These are phyloP conservation scores for Kluyveromyces sp. DNA, from an alignment of 1,139 yeast genomes.

Conservation along the genomic window DNA sequence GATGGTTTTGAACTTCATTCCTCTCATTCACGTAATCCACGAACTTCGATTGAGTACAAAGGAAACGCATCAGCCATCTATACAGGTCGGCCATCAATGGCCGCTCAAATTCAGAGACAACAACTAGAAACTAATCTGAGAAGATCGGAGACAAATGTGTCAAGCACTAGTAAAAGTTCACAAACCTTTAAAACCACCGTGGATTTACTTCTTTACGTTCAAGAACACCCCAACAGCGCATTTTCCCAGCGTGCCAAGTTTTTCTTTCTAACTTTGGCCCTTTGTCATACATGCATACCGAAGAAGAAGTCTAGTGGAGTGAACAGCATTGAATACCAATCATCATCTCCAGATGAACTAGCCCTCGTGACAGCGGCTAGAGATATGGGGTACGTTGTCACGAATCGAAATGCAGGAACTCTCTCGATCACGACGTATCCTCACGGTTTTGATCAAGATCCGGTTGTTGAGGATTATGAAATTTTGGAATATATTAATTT, in stretches of 20 bases:
- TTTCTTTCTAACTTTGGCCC: constrained; percentile 72
- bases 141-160: constrained; percentile 18
- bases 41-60: constrained; percentile 36
- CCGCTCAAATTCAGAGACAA: constrained; percentile 31
- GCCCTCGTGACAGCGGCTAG: constrained; percentile 92
- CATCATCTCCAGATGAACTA: constrained; percentile 93
- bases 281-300: constrained; percentile 89
- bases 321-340: constrained; percentile 61
- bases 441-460: constrained; percentile 59
- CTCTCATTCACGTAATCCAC: constrained; percentile 9
- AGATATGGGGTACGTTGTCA: constrained; percentile 81
- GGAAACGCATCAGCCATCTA: constrained; percentile 35
- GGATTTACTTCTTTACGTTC: constrained; percentile 62
- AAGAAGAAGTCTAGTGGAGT: constrained; percentile 43
- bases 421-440: constrained; percentile 76
- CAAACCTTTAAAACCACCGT: constrained; percentile 42
- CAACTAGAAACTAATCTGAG: constrained; percentile 21
- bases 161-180: constrained; percentile 39
- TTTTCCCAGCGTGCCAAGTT: constrained; percentile 71
- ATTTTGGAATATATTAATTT: constrained; percentile 79
- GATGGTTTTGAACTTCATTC: constrained; percentile 10
- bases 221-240: constrained; percentile 58
- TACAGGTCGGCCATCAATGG: constrained; percentile 49
- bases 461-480: constrained; percentile 62
- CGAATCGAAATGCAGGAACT: constrained; percentile 53